Conservation (phyloP, 306 rosid species). For the Prunus mume region DNA sequence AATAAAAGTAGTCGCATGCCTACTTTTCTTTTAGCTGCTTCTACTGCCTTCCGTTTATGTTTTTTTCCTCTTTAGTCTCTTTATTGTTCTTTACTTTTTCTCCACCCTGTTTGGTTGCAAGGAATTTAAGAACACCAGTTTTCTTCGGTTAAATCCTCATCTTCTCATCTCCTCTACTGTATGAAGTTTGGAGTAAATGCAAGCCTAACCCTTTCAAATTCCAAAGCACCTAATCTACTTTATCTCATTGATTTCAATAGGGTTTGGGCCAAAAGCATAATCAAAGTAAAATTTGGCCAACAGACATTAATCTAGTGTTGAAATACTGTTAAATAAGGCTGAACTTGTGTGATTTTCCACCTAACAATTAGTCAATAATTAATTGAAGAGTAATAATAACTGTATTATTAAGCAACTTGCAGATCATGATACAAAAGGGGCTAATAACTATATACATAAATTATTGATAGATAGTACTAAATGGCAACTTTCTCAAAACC, state of each 20-base stretch:
- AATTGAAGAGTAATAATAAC: not conserved
- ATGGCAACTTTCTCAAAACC: too few relatives aligned
- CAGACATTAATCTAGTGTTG: not conserved
- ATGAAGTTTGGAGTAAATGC: not conserved
- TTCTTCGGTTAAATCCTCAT: not conserved
- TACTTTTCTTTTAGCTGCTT: not conserved
- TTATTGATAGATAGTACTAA: too few relatives aligned
- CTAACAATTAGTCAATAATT: not conserved
- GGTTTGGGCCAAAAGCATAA: not conserved
- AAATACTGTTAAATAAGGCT: not conserved
- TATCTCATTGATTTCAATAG: not conserved
- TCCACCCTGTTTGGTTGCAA: not conserved
- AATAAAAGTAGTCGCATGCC: conserved; percentile 11
- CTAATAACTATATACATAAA: too few relatives aligned
- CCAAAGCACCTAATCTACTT: not conserved
- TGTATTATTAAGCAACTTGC: not conserved
- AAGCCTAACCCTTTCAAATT: not conserved
- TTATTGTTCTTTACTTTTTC: not conserved
- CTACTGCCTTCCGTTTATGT: not conserved
- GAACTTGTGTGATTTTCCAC: not conserved
- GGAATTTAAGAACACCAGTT: not conserved
- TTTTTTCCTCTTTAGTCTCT: not conserved
- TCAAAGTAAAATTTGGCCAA: not conserved
- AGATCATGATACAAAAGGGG: not conserved
- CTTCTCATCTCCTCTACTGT: not conserved